Percentiles rank a stretch among this genome's conserved stretches.
These are phyloP conservation scores for Pythium volutum DNA, from an alignment of 352 stramenopile species.

Conservation along the genomic window DNA sequence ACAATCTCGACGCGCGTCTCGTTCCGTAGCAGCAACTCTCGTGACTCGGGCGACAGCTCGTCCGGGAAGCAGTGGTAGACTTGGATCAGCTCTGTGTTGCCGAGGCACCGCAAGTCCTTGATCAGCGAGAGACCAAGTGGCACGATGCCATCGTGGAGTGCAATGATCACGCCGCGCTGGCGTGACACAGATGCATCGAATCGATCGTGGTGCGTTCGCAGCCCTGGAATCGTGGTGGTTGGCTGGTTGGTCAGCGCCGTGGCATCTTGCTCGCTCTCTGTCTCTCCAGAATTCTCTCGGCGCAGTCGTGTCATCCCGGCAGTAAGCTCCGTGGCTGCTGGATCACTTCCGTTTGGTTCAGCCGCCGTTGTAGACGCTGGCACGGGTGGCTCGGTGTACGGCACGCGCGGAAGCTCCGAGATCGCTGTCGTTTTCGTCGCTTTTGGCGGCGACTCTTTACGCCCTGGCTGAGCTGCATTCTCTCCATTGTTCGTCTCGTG, in stretches of 20 bases:
- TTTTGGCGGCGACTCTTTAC: not conserved
- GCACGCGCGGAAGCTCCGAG: too few species aligned
- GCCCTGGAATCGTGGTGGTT: too few species aligned
- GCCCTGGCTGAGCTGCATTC: not conserved
- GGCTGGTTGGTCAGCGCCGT: too few species aligned
- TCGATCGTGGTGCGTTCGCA: too few species aligned
- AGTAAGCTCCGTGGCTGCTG: too few species aligned
- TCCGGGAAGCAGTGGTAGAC: conserved; percentile 42
- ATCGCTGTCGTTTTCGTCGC: not conserved
- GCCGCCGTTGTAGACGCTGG: too few species aligned
- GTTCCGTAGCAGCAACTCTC: conserved; percentile 35
- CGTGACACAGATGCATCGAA: conserved; percentile 16
- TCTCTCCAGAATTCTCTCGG: too few species aligned
- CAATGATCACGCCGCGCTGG: conserved; percentile 36
- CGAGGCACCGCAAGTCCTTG: conserved; percentile 43
- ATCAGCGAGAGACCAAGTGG: conserved; percentile 57
- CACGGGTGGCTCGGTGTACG: too few species aligned
- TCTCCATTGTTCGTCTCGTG: not conserved
- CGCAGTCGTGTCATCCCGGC: too few species aligned
- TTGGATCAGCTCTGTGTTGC: conserved; percentile 40
- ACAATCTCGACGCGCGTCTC: conserved; percentile 56
- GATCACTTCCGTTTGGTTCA: too few species aligned
- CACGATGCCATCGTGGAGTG: conserved; percentile 43
- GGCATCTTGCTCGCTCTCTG: too few species aligned
- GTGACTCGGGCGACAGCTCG: conserved; percentile 37